A percentile compares a stretch with the other conserved stretches of the same genome.
phyloP scores from a whole-genome alignment of 169 alveolate genomes.

The Cryptosporidium tyzzeri region DNA sequence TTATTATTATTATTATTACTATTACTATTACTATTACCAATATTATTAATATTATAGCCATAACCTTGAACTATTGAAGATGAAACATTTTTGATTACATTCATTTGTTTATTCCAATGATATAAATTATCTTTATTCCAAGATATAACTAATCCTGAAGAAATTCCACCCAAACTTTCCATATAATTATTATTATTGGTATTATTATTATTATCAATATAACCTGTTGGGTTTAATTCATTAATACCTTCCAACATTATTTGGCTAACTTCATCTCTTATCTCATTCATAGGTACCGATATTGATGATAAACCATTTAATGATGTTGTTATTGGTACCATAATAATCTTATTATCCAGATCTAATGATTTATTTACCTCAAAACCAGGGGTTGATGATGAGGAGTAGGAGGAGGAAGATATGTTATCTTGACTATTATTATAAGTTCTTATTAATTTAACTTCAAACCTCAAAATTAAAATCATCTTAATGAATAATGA shows the following conservation, averaged over 20 bases:
- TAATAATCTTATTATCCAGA: neutral
- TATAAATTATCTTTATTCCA: slow-evolving; percentile 25
- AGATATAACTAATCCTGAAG: neutral
- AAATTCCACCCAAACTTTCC: neutral
- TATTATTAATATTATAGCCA: neutral
- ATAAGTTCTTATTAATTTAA: neutral
- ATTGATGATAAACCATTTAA: neutral
- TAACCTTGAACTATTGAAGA: neutral
- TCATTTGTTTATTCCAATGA: slow-evolving; percentile 54
- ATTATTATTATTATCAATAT: neutral
- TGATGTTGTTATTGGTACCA: neutral
- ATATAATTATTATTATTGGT: neutral
- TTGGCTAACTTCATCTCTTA: neutral
- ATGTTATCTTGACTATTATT: neutral
- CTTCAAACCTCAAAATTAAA: slow-evolving; percentile 22
- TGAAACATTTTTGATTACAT: slow-evolving; percentile 15
- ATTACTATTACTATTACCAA: no score
- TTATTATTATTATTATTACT: no score
- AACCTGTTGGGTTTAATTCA: neutral
- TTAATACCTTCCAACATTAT: slow-evolving; percentile 4
- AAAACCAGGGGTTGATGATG: neutral
- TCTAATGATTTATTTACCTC: slow-evolving; percentile 2
- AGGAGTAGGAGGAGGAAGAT: neutral
- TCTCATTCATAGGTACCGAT: neutral
- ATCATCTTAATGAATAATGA: slow-evolving; percentile 4